Conservation (phyloP, 139 green algal genomes). For the Auxenochlorella pyrenoidosa region DNA sequence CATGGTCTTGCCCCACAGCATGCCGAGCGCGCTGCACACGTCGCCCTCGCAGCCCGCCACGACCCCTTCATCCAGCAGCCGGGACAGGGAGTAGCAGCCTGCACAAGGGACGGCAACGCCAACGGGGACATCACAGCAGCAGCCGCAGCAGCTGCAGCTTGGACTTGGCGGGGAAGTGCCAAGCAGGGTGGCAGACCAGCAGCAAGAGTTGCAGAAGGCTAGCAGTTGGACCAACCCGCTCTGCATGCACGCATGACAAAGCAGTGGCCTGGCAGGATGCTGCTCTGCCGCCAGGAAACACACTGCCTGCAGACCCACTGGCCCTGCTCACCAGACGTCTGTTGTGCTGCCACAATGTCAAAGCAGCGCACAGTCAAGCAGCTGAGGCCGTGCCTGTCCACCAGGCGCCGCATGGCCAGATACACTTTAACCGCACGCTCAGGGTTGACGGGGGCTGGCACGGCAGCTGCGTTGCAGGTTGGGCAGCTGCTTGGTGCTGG, state of each 20-base stretch:
- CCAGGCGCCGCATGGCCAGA: background rate
- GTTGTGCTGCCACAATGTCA: background rate
- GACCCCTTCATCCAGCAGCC: constrained; percentile 9
- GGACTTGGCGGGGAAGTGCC: too few relatives aligned
- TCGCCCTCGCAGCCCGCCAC: constrained; percentile 12
- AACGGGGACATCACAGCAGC: too few relatives aligned
- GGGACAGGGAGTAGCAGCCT: constrained; percentile 23
- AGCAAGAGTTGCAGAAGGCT: too few relatives aligned
- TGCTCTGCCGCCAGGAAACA: too few relatives aligned
- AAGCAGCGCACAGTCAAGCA: constrained; percentile 25
- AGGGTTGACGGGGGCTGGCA: background rate
- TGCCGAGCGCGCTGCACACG: constrained; percentile 22
- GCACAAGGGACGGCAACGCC: too few relatives aligned
- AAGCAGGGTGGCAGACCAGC: too few relatives aligned
- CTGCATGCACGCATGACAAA: too few relatives aligned
- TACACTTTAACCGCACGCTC: background rate
- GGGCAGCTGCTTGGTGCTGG: background rate
- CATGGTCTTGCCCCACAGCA: constrained; percentile 17
- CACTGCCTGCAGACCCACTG: too few relatives aligned
- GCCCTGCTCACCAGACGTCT: background rate
- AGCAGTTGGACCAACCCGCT: too few relatives aligned
- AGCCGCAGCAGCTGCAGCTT: too few relatives aligned
- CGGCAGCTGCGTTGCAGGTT: background rate
- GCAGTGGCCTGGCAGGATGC: too few relatives aligned
- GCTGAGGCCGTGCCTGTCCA: background rate